A percentile compares a stretch with the other conserved stretches of the same genome.
These are phyloP conservation scores for Arachis monticola DNA, from an alignment of 331 rosid species.

Conservation along the genomic window DNA sequence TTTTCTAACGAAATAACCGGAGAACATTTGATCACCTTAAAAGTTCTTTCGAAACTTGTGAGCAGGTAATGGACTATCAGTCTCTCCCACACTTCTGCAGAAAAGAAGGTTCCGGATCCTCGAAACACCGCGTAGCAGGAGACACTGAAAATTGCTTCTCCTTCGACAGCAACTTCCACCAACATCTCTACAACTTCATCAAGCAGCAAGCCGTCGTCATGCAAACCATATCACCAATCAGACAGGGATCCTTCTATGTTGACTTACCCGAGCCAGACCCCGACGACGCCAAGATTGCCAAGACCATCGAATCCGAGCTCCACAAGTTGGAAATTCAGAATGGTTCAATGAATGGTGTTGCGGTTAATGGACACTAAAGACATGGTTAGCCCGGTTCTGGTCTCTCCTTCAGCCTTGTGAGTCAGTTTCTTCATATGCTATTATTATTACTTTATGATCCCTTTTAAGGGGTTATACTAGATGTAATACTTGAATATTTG, in stretches of 20 bases:
- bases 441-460: constrained; percentile 11
- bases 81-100: constrained; percentile 92
- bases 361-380: constrained; percentile 49
- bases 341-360: constrained; percentile 54
- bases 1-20: background rate
- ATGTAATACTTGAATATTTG: constrained; percentile 46
- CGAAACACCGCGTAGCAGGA: constrained; percentile 52
- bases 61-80: constrained; percentile 80
- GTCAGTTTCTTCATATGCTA: constrained; percentile 29
- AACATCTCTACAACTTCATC: constrained; percentile 66
- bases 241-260: constrained; percentile 80
- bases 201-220: constrained; percentile 55
- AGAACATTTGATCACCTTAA: constrained; percentile 1
- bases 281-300: constrained; percentile 60
- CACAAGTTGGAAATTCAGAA: constrained; percentile 68
- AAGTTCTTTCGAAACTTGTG: constrained; percentile 29
- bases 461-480: constrained; percentile 37
- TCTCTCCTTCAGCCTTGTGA: constrained; percentile 14
- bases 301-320: constrained; percentile 71
- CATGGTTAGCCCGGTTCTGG: constrained; percentile 1
- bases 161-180: constrained; percentile 71
- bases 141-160: constrained; percentile 69
- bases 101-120: constrained; percentile 74
- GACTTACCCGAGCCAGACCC: constrained; percentile 79
- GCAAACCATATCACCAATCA: constrained; percentile 56